Evolutionary conservation across 1,284 basidiomycete species (phyloP).

Genomic region (Psilocybe mexicana): DNA sequence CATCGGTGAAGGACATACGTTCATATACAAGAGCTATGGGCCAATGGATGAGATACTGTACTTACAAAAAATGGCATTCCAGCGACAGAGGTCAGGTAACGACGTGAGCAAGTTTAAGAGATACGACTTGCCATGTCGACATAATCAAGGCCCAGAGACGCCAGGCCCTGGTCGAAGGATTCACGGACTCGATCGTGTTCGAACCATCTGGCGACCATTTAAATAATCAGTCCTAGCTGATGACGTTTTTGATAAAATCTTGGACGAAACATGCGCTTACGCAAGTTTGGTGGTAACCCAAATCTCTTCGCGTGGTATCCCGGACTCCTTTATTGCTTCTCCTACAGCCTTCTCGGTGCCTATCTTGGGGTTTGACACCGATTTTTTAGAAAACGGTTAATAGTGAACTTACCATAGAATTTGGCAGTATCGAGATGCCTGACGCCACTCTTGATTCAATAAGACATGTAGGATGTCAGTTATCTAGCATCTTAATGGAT

Average conservation of each 20-base stretch:
- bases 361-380: not conserved
- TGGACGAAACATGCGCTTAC: slow-evolving; percentile 21
- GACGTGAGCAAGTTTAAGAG: not conserved
- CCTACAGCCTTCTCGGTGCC: slow-evolving; percentile 49
- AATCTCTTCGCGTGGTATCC: slow-evolving; percentile 47
- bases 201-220: slow-evolving; percentile 24
- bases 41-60: slow-evolving; percentile 74
- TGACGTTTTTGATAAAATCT: no score
- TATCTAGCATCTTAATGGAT: no score
- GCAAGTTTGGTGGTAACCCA: slow-evolving; percentile 51
- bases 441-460: slow-evolving; percentile 26
- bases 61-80: slow-evolving; percentile 39
- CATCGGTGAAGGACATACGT: not conserved
- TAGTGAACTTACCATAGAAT: slow-evolving; percentile 24
- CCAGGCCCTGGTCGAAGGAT: slow-evolving; percentile 70
- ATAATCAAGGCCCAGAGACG: slow-evolving; percentile 71
- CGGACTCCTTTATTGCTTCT: slow-evolving; percentile 45
- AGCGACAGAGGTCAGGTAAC: slow-evolving; percentile 28
- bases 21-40: slow-evolving; percentile 33
- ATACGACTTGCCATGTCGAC: slow-evolving; percentile 65
- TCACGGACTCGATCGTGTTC: slow-evolving; percentile 61
- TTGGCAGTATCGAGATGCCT: slow-evolving; percentile 38
- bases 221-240: not conserved
- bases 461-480: no score
- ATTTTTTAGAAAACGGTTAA: no score